Evolutionary conservation across 495 filamentous ascomycete genomes (phyloP).

Genomic region (Talaromyces proteolyticus): DNA sequence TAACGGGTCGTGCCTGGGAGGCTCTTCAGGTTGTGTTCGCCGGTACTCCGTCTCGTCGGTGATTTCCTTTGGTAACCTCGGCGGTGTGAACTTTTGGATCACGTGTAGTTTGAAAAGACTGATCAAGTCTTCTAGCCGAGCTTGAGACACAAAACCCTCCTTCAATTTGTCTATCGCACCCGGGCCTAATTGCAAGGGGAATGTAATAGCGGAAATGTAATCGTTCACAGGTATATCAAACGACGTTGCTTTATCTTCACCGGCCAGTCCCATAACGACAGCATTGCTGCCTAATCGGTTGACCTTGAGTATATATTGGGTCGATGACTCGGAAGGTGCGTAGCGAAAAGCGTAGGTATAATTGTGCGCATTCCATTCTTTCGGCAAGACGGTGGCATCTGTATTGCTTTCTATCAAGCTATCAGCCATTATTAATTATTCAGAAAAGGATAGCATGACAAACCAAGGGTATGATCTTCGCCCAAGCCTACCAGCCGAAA

Average conservation of each 20-base stretch:
- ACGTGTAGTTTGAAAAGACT: constrained; percentile 65
- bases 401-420: neutral
- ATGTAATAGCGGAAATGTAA: constrained; percentile 60
- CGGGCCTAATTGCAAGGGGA: constrained; percentile 39
- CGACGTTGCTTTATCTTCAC: constrained; percentile 72
- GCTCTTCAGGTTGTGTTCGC: constrained; percentile 25
- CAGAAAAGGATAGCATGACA: neutral
- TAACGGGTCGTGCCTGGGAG: constrained; percentile 41
- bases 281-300: constrained; percentile 78
- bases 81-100: constrained; percentile 67
- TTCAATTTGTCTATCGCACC: constrained; percentile 43
- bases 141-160: constrained; percentile 66
- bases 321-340: constrained; percentile 80
- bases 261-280: constrained; percentile 73
- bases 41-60: constrained; percentile 52
- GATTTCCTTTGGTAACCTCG: constrained; percentile 66
- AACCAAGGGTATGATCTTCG: constrained; percentile 70
- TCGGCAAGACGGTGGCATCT: constrained; percentile 52
- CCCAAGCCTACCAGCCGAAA: constrained; percentile 79
- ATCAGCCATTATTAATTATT: neutral
- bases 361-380: constrained; percentile 68
- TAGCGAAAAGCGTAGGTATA: constrained; percentile 77
- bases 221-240: constrained; percentile 73
- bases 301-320: constrained; percentile 76
- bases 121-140: constrained; percentile 62